phyloP scores from a whole-genome alignment of 352 stramenopile species.

The Globisporangium nunn region DNA sequence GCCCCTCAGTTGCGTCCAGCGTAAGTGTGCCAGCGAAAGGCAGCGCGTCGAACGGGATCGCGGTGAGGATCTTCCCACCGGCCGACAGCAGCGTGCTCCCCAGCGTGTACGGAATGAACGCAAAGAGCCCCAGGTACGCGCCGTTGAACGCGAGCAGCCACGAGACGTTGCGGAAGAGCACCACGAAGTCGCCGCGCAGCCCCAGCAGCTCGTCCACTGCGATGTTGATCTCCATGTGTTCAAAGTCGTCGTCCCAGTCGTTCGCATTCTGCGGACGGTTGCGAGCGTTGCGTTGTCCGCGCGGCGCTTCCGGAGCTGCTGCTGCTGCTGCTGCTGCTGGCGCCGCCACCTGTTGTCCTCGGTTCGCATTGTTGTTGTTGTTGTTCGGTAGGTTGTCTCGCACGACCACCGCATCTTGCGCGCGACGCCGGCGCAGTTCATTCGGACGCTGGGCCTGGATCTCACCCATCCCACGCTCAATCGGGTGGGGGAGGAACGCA shows the following conservation, averaged over 20 bases:
- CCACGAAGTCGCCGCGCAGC: constrained; percentile 89
- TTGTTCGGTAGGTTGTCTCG: constrained; percentile 1
- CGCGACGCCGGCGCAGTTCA: constrained; percentile 34
- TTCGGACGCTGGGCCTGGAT: constrained; percentile 17
- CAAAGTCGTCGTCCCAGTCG: constrained; percentile 85
- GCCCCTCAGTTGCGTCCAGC: constrained; percentile 11
- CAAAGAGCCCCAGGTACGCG: constrained; percentile 94
- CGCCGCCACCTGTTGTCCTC: background rate
- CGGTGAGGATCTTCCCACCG: constrained; percentile 46
- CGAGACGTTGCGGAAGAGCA: constrained; percentile 94
- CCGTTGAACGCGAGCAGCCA: constrained; percentile 97
- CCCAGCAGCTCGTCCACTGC: constrained; percentile 97
- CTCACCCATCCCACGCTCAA: constrained; percentile 19
- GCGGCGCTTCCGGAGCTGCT: constrained; percentile 5
- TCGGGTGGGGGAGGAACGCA: constrained; percentile 34
- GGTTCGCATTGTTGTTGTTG: background rate
- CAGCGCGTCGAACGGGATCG: constrained; percentile 32
- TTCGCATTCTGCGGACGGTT: constrained; percentile 22
- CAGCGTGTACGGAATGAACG: constrained; percentile 93
- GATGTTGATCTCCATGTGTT: constrained; percentile 93
- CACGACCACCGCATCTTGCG: background rate
- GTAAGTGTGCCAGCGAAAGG: constrained; percentile 17
- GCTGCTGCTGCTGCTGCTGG: constrained; percentile 10
- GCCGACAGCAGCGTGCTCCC: constrained; percentile 86
- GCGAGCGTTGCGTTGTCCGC: constrained; percentile 5